Evolutionary conservation across 768 basidiomycete species (phyloP), one percentile per base, ranked within the genome.

Genomic region (Termitomyces sp.): DNA sequence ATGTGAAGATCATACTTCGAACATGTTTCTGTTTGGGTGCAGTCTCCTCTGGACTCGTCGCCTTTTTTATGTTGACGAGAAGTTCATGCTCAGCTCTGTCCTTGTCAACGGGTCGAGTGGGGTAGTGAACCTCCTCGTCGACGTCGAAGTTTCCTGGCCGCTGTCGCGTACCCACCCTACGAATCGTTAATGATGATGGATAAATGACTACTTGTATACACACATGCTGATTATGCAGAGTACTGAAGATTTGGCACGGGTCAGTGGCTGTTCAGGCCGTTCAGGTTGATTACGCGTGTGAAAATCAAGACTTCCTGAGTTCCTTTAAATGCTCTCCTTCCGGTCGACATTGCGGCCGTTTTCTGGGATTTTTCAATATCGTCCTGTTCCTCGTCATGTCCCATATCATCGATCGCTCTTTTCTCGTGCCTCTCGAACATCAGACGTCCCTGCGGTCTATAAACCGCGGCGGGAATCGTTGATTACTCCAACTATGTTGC

Each of bases 11-110:
- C 88, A 70, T 74, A 98, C 96, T 98, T 70, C 97, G 85, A 66
- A 99, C 97, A 69, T 99, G 97, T 70, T 99, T 99, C 81, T 98
- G 95, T 73, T 99, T 99, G 8, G 97, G 97, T 5, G 97, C 96
- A 30, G 86, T 84, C 76, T 98, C 97, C 52, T 99, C 97, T 43
- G 93, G 78, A 67, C 84, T 94, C 6, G 95, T 98, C 3, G 97
- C 97, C 71, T 99, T 99, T 82, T 99, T 99, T 72, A 99, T 95
- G 68, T 96, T 94, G 35, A 95, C 80, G 18, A 87, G 86, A 18
- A 99, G 84, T 71, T 98, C 97, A 55, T 87, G 82, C 70, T 99
- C 97, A 47, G 94, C 94, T 78, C 94, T 97, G 68, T 98, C 97
- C 78, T 92, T 98, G 77, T 98, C 96, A 26, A 99, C 97, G 28